These are phyloP conservation scores for Mycena galericulata DNA, from an alignment of 768 basidiomycete genomes.

Conservation along the genomic window DNA sequence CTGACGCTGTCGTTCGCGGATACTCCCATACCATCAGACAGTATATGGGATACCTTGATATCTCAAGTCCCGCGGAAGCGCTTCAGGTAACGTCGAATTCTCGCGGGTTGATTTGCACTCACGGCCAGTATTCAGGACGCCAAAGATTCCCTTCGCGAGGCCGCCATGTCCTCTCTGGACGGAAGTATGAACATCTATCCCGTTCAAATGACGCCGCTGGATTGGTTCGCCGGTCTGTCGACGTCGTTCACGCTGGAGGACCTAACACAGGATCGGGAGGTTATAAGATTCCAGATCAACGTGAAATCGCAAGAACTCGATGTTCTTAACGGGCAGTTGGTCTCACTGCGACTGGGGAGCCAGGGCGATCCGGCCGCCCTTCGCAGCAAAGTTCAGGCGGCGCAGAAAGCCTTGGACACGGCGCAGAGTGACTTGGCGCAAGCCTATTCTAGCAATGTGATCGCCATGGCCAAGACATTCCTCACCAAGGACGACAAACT, in stretches of 20 bases:
- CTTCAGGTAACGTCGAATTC: constrained; percentile 28
- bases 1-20: constrained; percentile 45
- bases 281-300: constrained; percentile 40
- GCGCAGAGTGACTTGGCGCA: constrained; percentile 36
- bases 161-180: constrained; percentile 42
- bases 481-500: constrained; percentile 33
- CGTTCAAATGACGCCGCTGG: constrained; percentile 42
- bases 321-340: constrained; percentile 38
- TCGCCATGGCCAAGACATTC: constrained; percentile 40
- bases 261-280: constrained; percentile 39
- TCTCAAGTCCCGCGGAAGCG: constrained; percentile 37
- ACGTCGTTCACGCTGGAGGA: constrained; percentile 45
- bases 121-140: constrained; percentile 33
- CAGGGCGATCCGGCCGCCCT: constrained; percentile 35
- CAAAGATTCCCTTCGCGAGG: constrained; percentile 43
- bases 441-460: constrained; percentile 38
- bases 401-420: constrained; percentile 25
- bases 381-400: constrained; percentile 32
- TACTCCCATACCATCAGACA: constrained; percentile 42
- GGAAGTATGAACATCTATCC: constrained; percentile 42
- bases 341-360: constrained; percentile 29
- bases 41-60: constrained; percentile 44
- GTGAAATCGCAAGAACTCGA: constrained; percentile 41
- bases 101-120: background rate
- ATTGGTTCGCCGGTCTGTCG: constrained; percentile 44